A percentile compares a stretch with the other conserved stretches of the same genome.
These are phyloP conservation scores for Corrigiola litoralis DNA, from an alignment of 179 eudicot genomes.

Conservation along the genomic window DNA sequence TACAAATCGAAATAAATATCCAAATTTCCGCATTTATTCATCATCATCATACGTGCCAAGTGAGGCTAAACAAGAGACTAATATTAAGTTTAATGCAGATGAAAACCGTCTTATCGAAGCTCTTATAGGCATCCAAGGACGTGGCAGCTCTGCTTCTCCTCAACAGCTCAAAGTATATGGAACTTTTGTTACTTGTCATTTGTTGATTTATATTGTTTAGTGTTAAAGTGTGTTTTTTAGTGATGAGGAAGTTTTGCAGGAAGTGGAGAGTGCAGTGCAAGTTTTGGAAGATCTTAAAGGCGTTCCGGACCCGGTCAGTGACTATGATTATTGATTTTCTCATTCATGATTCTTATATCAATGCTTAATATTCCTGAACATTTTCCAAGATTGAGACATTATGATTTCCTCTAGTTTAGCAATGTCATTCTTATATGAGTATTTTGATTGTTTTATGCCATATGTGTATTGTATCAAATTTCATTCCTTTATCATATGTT, in stretches of 20 bases:
- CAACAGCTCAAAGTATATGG: slow-evolving; percentile 45
- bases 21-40: slow-evolving; percentile 15
- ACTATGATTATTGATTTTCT: neutral
- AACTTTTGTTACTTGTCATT: neutral
- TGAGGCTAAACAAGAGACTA: slow-evolving; percentile 12
- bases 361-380: neutral
- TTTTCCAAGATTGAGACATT: neutral
- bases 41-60: slow-evolving; percentile 21
- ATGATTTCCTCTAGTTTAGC: no score
- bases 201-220: neutral
- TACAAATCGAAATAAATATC: slow-evolving; percentile 5
- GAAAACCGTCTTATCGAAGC: slow-evolving; percentile 65
- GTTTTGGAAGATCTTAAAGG: slow-evolving; percentile 67
- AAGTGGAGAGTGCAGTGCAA: slow-evolving; percentile 75
- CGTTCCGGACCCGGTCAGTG: slow-evolving; percentile 70
- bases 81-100: slow-evolving; percentile 37
- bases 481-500: no score
- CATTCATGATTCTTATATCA: neutral
- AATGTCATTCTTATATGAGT: no score
- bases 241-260: slow-evolving; percentile 33
- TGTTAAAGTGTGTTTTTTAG: neutral
- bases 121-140: slow-evolving; percentile 85
- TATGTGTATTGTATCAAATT: no score
- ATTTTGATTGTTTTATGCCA: no score
- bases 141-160: slow-evolving; percentile 81